Conservation (phyloP, 805 yeast genomes). For the Wickerhamomyces hampshirensis region DNA sequence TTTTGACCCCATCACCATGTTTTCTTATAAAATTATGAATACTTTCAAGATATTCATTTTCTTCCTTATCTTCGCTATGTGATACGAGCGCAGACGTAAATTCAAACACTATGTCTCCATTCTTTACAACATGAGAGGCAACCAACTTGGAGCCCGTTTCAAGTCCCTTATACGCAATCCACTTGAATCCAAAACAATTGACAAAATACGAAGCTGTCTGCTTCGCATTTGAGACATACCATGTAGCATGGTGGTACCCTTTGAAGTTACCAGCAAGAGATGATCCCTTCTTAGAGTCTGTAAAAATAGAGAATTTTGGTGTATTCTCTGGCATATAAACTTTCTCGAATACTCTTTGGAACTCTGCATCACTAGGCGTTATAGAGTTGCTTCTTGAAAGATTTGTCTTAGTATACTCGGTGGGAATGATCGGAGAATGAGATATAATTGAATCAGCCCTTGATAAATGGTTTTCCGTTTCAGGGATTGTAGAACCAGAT, state of each 20-base stretch:
- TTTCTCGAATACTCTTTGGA: not conserved
- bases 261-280: conserved; percentile 7
- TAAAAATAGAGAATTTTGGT: not conserved
- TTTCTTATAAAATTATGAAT: conserved; percentile 41
- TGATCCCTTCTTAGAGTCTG: not conserved
- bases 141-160: conserved; percentile 59
- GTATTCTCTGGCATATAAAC: not conserved
- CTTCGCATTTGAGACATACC: conserved; percentile 72
- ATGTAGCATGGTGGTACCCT: conserved; percentile 63
- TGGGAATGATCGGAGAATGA: not conserved
- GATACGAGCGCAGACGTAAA: conserved; percentile 35
- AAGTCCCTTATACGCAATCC: conserved; percentile 59
- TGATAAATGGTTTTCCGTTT: no score
- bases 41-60: conserved; percentile 23
- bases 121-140: conserved; percentile 56
- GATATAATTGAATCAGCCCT: not conserved
- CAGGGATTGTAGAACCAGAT: no score
- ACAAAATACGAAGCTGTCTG: conserved; percentile 53
- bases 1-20: conserved; percentile 83
- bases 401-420: no score
- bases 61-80: conserved; percentile 17
- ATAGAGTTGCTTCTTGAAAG: not conserved
- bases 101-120: conserved; percentile 49
- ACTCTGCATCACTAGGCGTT: no score
- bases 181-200: conserved; percentile 55